Evolutionary conservation across 768 basidiomycete species (phyloP).

Genomic region (Panus rudis): DNA sequence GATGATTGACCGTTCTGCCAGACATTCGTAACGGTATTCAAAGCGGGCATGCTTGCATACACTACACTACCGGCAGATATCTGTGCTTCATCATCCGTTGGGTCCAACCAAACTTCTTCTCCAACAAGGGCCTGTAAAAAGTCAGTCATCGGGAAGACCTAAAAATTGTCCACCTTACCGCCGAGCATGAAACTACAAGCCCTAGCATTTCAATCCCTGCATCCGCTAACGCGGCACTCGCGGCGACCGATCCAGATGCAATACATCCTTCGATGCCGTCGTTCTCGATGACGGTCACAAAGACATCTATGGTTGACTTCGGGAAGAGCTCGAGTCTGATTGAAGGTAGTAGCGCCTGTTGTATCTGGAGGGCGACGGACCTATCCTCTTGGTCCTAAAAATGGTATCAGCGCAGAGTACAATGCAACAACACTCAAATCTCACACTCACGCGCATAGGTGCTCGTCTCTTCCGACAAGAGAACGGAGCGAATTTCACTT

Average conservation of each 20-base stretch:
- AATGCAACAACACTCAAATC: not conserved
- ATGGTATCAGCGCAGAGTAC: conserved; percentile 6
- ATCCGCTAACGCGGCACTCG: conserved; percentile 85
- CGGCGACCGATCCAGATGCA: conserved; percentile 80
- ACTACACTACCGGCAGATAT: conserved; percentile 61
- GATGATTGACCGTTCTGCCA: conserved; percentile 76
- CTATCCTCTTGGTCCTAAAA: conserved; percentile 89
- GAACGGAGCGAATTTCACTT: conserved; percentile 96
- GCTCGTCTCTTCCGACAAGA: conserved; percentile 72
- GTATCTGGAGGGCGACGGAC: conserved; percentile 73
- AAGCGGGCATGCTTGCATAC: conserved; percentile 81
- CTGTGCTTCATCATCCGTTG: conserved; percentile 60
- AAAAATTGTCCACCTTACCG: conserved; percentile 39
- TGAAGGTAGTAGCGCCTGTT: conserved; percentile 79
- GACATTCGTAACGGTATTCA: conserved; percentile 75
- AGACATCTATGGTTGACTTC: conserved; percentile 90
- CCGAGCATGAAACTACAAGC: conserved; percentile 77
- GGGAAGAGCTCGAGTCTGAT: conserved; percentile 87
- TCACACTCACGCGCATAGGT: conserved; percentile 69
- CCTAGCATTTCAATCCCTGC: conserved; percentile 91
- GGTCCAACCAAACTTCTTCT: conserved; percentile 70
- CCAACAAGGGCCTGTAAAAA: conserved; percentile 45
- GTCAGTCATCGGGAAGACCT: conserved; percentile 6
- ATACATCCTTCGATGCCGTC: conserved; percentile 87
- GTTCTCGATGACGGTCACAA: conserved; percentile 84